These are phyloP conservation scores for Xylaria bambusicola DNA, from an alignment of 495 filamentous ascomycete genomes.

Conservation along the genomic window DNA sequence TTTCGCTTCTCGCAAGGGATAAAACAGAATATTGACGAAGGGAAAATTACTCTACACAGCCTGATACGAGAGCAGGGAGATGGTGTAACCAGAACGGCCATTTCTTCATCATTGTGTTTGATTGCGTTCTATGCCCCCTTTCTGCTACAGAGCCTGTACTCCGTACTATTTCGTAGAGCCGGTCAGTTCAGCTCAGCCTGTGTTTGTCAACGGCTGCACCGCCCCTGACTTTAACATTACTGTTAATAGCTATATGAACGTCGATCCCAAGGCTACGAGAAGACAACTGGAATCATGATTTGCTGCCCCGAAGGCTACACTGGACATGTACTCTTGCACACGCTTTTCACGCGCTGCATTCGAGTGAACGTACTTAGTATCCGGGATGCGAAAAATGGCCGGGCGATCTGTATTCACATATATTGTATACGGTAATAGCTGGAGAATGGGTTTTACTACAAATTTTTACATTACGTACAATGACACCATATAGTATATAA, in stretches of 20 bases:
- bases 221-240: not conserved
- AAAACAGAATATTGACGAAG: not conserved
- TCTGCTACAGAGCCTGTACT: too few species aligned
- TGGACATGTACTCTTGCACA: too few species aligned
- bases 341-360: not conserved
- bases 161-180: too few species aligned
- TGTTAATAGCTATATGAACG: not conserved
- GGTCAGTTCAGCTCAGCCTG: not conserved
- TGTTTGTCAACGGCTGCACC: not conserved
- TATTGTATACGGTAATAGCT: too few species aligned
- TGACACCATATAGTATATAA: too few species aligned
- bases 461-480: too few species aligned
- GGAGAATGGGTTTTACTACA: too few species aligned
- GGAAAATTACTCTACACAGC: not conserved
- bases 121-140: not conserved
- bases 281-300: not conserved
- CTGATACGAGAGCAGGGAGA: not conserved
- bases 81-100: not conserved
- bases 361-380: not conserved
- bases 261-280: constrained; percentile 5
- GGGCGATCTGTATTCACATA: too few species aligned
- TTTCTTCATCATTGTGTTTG: not conserved
- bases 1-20: not conserved
- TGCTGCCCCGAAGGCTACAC: not conserved
- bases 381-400: constrained; percentile 4